Percentiles rank a stretch among this genome's conserved stretches.
These are phyloP conservation scores for Ettlia oleoabundans DNA, from an alignment of 139 green algal species.

Conservation along the genomic window DNA sequence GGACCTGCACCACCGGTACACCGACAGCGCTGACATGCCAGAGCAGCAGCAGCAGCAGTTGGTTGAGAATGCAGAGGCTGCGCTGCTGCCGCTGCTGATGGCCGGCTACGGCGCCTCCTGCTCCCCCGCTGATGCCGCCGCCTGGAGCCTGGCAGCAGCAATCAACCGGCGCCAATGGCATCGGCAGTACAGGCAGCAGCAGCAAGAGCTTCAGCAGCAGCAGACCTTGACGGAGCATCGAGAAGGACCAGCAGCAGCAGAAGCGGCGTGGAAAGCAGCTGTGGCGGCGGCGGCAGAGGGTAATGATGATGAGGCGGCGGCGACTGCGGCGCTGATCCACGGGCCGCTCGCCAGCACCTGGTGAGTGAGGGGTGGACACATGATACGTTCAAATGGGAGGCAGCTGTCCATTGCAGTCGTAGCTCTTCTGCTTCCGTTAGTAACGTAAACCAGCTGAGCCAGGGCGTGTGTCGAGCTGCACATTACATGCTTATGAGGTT, in stretches of 20 bases:
- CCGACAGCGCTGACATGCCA: neutral
- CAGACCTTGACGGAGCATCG: neutral
- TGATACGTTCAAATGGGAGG: too few species aligned
- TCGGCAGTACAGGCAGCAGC: neutral
- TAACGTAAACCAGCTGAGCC: too few species aligned
- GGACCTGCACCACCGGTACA: slow-evolving; percentile 51
- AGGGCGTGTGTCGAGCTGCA: too few species aligned
- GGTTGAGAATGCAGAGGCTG: slow-evolving; percentile 22
- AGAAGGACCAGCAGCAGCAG: neutral
- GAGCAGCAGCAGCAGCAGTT: neutral
- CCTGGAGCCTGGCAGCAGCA: slow-evolving; percentile 55
- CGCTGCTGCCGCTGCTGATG: slow-evolving; percentile 63
- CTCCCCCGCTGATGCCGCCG: slow-evolving; percentile 52
- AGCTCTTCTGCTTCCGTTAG: too few species aligned
- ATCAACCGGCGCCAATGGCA: slow-evolving; percentile 53
- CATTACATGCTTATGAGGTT: too few species aligned
- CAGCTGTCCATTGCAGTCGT: too few species aligned
- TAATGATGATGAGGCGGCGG: neutral
- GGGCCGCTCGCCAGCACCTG: slow-evolving; percentile 1
- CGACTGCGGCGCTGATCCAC: slow-evolving; percentile 19
- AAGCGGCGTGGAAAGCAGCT: neutral
- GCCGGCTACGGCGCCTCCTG: slow-evolving; percentile 59
- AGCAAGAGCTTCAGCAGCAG: neutral
- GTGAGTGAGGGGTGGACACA: neutral
- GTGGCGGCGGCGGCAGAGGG: neutral